Conservation (phyloP, 202 grass and related monocot genomes). For the Saccharum hybrid region DNA sequence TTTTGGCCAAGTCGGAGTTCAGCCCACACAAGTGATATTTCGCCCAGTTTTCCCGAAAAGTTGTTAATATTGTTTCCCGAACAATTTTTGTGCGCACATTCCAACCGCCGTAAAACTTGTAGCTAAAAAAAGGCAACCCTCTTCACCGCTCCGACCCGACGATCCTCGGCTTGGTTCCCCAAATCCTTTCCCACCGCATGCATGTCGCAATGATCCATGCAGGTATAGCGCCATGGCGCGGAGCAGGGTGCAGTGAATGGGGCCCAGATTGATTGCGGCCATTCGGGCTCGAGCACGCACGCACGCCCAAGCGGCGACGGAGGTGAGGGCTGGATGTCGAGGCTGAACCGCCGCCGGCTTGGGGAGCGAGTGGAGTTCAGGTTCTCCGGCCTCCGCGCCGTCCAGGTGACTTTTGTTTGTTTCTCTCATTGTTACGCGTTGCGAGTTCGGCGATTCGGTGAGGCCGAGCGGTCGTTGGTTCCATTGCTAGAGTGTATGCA, state of each 20-base stretch:
- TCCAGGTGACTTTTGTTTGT: slow-evolving; percentile 54
- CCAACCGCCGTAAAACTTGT: neutral
- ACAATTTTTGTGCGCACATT: neutral
- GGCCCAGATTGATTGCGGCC: slow-evolving; percentile 19
- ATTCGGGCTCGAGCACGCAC: neutral
- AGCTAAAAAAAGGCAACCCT: slow-evolving; percentile 45
- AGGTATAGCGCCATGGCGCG: slow-evolving; percentile 14
- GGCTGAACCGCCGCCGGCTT: slow-evolving; percentile 50
- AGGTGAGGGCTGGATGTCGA: slow-evolving; percentile 57
- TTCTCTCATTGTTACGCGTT: neutral
- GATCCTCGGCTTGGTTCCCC: slow-evolving; percentile 39
- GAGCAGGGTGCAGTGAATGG: slow-evolving; percentile 37
- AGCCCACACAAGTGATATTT: neutral
- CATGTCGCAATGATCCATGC: slow-evolving; percentile 35
- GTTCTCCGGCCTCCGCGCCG: slow-evolving; percentile 68
- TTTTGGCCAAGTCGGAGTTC: neutral
- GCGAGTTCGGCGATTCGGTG: slow-evolving; percentile 10
- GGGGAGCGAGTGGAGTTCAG: slow-evolving; percentile 79
- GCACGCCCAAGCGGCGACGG: neutral
- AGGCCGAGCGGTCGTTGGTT: neutral
- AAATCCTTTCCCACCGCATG: neutral
- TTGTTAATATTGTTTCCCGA: too few species aligned
- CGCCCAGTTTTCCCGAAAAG: too few species aligned
- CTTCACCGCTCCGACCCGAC: slow-evolving; percentile 37
- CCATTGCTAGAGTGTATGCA: neutral